These are phyloP conservation scores for Colletotrichum musicola DNA, from an alignment of 2,329 filamentous ascomycete species.

Conservation along the genomic window DNA sequence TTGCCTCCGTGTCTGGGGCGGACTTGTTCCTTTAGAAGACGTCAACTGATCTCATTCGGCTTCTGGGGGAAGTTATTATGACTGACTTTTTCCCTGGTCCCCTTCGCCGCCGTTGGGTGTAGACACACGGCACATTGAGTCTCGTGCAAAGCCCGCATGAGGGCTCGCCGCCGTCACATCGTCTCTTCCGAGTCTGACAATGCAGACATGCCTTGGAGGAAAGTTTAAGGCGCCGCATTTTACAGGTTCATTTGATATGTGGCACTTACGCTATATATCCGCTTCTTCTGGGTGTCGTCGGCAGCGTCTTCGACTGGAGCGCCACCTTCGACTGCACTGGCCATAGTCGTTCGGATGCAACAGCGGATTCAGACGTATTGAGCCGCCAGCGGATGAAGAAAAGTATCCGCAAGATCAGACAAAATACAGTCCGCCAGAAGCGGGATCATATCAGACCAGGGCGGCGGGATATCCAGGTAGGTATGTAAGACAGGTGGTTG, in stretches of 20 bases:
- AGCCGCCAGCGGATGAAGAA: not conserved
- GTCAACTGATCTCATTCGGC: not conserved
- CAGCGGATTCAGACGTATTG: not conserved
- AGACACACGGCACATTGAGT: conserved; percentile 23
- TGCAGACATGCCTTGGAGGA: conserved; percentile 25
- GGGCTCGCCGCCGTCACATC: conserved; percentile 34
- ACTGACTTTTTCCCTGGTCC: conserved; percentile 35
- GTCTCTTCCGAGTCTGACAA: conserved; percentile 30
- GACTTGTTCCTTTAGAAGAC: conserved; percentile 13
- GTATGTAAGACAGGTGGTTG: not conserved
- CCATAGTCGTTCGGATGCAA: not conserved
- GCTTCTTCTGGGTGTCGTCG: conserved; percentile 25
- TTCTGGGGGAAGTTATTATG: too few species aligned
- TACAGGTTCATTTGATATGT: not conserved
- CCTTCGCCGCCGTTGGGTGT: conserved; percentile 27
- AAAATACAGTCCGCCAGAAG: conserved; percentile 11
- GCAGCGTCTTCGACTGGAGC: not conserved
- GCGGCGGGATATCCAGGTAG: not conserved
- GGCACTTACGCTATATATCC: conserved; percentile 30
- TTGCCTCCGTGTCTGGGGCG: not conserved
- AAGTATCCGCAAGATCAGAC: conserved; percentile 7
- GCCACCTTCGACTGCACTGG: not conserved
- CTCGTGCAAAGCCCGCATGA: conserved; percentile 26
- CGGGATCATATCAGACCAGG: not conserved
- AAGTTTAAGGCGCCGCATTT: not conserved